Evolutionary conservation across 371 early-diverging fungal genomes (phyloP).

Genomic region (Mucor plumbeus): DNA sequence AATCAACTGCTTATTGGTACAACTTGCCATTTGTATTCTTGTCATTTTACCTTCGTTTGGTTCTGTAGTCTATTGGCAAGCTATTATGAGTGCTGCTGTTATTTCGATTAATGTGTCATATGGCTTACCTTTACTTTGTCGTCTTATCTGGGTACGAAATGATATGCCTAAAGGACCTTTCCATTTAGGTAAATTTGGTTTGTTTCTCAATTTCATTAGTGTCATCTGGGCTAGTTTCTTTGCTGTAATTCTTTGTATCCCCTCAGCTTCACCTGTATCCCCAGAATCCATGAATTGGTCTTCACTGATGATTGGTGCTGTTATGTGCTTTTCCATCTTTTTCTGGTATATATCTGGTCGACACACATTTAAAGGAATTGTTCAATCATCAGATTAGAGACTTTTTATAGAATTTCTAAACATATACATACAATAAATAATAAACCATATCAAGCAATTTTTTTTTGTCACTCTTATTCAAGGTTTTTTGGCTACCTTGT

Average conservation of each 20-base stretch:
- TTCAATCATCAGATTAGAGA: background rate
- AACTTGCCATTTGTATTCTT: conserved; percentile 24
- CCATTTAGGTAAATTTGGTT: conserved; percentile 28
- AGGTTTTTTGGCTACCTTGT: too few species aligned
- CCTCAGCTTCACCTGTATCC: conserved; percentile 23
- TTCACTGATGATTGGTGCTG: conserved; percentile 35
- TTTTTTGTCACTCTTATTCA: too few species aligned
- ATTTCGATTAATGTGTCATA: conserved; percentile 34
- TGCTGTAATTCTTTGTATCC: conserved; percentile 35
- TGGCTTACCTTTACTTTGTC: conserved; percentile 35
- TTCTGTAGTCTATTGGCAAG: conserved; percentile 34
- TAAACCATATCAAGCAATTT: too few species aligned
- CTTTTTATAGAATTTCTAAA: background rate
- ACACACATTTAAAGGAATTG: conserved; percentile 22
- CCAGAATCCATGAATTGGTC: conserved; percentile 39
- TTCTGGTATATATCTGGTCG: conserved; percentile 35
- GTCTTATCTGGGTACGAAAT: conserved; percentile 34
- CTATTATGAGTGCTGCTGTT: conserved; percentile 36
- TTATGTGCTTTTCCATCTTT: conserved; percentile 22
- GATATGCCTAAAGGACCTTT: conserved; percentile 39
- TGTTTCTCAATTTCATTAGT: conserved; percentile 33
- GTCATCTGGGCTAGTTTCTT: conserved; percentile 37
- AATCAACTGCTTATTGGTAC: conserved; percentile 16
- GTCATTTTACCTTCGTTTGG: conserved; percentile 38
- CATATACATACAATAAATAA: background rate